Evolutionary conservation across 441 rosid genomes (phyloP).

Genomic region (Metrosideros polymorpha): DNA sequence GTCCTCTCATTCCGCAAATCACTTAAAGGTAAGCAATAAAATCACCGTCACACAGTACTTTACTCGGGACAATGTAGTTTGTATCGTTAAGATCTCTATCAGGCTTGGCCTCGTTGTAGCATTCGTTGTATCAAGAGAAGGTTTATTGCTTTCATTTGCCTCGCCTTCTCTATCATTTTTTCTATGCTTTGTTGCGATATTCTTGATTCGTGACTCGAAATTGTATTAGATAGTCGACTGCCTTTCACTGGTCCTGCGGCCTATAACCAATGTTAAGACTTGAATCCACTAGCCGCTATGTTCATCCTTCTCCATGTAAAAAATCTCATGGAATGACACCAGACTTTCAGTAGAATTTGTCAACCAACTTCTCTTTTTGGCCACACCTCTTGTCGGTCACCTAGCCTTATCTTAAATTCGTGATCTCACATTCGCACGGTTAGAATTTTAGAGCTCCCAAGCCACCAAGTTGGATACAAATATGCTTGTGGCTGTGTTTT

Average conservation of each 20-base stretch:
- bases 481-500: background rate
- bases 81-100: constrained; percentile 9
- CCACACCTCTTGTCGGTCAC: too few species aligned
- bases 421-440: too few species aligned
- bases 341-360: background rate
- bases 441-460: too few species aligned
- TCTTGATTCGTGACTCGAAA: background rate
- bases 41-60: background rate
- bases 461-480: too few species aligned
- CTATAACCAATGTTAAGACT: constrained; percentile 35
- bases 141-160: too few species aligned
- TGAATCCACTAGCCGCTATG: background rate
- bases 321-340: background rate
- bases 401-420: too few species aligned
- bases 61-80: background rate
- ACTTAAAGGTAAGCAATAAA: too few species aligned
- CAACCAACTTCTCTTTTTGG: too few species aligned
- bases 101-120: constrained; percentile 10
- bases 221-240: background rate
- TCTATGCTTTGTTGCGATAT: background rate
- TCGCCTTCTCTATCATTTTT: background rate
- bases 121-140: constrained; percentile 8
- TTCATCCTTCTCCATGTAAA: background rate
- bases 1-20: constrained; percentile 35
- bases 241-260: background rate